Conservation (phyloP, 805 yeast species). For the Saccharomycopsis amapae region DNA sequence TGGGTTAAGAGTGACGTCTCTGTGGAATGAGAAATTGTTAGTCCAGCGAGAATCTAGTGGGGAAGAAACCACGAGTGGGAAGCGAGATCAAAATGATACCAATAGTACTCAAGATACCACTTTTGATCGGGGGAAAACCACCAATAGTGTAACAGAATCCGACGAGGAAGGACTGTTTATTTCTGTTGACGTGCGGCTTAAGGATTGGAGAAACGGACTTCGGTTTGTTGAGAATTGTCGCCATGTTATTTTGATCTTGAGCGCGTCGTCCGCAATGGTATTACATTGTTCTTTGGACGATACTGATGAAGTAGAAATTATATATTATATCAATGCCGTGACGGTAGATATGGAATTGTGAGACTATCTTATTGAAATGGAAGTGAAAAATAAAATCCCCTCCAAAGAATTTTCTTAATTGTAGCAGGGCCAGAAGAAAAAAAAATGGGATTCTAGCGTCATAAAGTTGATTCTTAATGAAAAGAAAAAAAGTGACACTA, state of each 20-base stretch:
- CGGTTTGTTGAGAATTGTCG: constrained; percentile 55
- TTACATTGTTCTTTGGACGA: constrained; percentile 63
- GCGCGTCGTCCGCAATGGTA: constrained; percentile 51
- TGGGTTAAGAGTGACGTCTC: constrained; percentile 41
- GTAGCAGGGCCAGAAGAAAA: too few species aligned
- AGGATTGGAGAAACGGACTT: constrained; percentile 64
- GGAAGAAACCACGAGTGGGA: constrained; percentile 27
- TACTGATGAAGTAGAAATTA: constrained; percentile 54
- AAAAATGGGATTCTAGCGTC: too few species aligned
- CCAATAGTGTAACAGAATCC: constrained; percentile 19
- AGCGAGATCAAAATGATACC: constrained; percentile 23
- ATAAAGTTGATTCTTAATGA: too few species aligned
- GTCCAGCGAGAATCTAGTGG: constrained; percentile 27
- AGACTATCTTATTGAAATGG: too few species aligned
- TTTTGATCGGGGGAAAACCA: constrained; percentile 14
- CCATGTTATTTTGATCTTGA: constrained; percentile 51
- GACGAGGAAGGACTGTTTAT: constrained; percentile 31
- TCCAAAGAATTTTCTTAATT: too few species aligned
- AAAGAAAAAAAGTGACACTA: too few species aligned
- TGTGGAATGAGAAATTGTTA: constrained; percentile 52
- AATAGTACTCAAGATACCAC: constrained; percentile 17
- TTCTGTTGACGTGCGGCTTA: constrained; percentile 45
- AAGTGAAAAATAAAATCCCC: too few species aligned
- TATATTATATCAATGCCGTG: constrained; percentile 48
- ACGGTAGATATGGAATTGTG: constrained; percentile 9